phyloP scores from a whole-genome alignment of 768 basidiomycete genomes.

The Suillus brevipes region DNA sequence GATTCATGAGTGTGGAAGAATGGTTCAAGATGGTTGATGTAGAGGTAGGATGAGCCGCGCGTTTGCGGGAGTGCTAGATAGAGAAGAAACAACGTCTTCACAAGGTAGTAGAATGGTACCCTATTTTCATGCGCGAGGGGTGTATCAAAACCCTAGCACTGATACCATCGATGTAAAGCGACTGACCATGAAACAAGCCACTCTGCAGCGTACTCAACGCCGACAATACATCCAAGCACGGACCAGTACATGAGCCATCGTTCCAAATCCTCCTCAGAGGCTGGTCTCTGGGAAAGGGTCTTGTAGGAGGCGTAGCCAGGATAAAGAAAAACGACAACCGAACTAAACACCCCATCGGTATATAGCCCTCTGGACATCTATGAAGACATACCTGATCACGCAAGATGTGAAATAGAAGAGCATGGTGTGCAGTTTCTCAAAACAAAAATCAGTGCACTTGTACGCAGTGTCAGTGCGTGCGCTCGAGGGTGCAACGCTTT shows the following conservation, averaged over 20 bases:
- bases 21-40: slow-evolving; percentile 75
- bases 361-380: slow-evolving; percentile 31
- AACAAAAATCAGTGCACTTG: slow-evolving; percentile 3
- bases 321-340: slow-evolving; percentile 80
- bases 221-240: slow-evolving; percentile 80
- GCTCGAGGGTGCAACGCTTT: slow-evolving; percentile 1
- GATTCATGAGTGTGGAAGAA: slow-evolving; percentile 80
- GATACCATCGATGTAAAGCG: slow-evolving; percentile 11
- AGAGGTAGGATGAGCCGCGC: slow-evolving; percentile 84
- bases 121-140: slow-evolving; percentile 26
- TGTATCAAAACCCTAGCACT: not conserved
- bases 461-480: not conserved
- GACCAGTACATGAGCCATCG: slow-evolving; percentile 98
- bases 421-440: slow-evolving; percentile 27
- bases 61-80: slow-evolving; percentile 92
- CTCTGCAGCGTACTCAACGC: slow-evolving; percentile 80
- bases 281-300: slow-evolving; percentile 82
- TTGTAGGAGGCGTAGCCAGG: slow-evolving; percentile 98
- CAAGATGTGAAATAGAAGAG: slow-evolving; percentile 44
- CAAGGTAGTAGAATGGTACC: slow-evolving; percentile 85
- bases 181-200: slow-evolving; percentile 86
- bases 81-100: slow-evolving; percentile 84
- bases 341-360: slow-evolving; percentile 39
- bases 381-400: slow-evolving; percentile 37
- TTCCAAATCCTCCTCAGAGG: slow-evolving; percentile 81